Percentiles rank a stretch among this genome's conserved stretches.
These are phyloP conservation scores for Cardamine chenopodiifolia DNA, from an alignment of 345 rosid genomes.

Conservation along the genomic window DNA sequence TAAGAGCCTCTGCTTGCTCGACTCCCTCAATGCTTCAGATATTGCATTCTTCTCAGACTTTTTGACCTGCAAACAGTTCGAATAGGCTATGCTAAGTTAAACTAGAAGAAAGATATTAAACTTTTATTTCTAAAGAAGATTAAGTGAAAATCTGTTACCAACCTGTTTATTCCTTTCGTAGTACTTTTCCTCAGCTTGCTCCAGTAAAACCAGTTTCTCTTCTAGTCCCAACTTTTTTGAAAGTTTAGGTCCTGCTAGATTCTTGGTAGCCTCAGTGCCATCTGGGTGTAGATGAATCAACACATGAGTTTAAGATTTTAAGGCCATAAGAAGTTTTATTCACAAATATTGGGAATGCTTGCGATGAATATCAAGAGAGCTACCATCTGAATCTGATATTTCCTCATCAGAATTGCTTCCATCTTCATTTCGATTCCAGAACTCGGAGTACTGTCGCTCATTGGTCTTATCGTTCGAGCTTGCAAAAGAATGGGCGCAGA, in stretches of 20 bases:
- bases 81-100: constrained; percentile 14
- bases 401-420: constrained; percentile 82
- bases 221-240: constrained; percentile 56
- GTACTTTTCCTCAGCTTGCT: constrained; percentile 74
- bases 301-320: neutral
- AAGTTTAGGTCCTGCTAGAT: constrained; percentile 51
- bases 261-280: constrained; percentile 50
- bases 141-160: constrained; percentile 3
- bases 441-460: constrained; percentile 68
- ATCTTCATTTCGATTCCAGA: constrained; percentile 89
- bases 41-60: constrained; percentile 67
- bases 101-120: neutral
- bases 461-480: constrained; percentile 52
- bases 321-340: neutral
- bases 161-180: constrained; percentile 68
- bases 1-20: constrained; percentile 69
- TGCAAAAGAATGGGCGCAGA: constrained; percentile 38
- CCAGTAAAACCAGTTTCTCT: constrained; percentile 66
- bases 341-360: constrained; percentile 5
- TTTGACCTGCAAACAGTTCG: constrained; percentile 49
- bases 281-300: constrained; percentile 44
- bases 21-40: constrained; percentile 64
- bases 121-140: constrained; percentile 9
- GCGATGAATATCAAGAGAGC: constrained; percentile 8
- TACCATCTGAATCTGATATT: constrained; percentile 88